phyloP scores from a whole-genome alignment of 2,329 filamentous ascomycete species.

The Mycocentrospora acerina region DNA sequence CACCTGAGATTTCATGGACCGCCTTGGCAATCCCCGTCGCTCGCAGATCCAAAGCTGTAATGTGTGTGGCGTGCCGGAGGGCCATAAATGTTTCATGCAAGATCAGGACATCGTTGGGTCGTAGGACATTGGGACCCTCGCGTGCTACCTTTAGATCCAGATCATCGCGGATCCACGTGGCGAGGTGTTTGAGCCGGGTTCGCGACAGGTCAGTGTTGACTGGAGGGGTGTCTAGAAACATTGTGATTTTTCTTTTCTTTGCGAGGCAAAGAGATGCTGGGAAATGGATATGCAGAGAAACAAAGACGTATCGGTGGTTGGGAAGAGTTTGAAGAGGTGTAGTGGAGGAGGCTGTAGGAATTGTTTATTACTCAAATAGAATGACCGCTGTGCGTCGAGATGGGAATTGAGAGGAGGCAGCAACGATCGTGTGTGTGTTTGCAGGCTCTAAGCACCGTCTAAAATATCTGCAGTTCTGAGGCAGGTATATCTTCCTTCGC shows the following conservation, averaged over 20 bases:
- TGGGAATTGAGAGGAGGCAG: no score
- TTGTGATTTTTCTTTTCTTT: not conserved
- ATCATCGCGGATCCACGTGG: conserved; percentile 51
- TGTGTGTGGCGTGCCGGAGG: conserved; percentile 18
- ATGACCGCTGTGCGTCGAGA: no score
- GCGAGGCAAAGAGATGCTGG: no score
- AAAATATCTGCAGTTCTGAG: no score
- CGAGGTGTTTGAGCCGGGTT: conserved; percentile 36
- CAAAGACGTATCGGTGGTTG: no score
- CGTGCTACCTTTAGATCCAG: conserved; percentile 50
- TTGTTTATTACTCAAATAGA: no score
- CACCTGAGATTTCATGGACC: conserved; percentile 45
- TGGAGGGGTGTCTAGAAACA: conserved; percentile 11
- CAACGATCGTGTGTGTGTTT: no score
- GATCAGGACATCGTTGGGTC: conserved; percentile 46
- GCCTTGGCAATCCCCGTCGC: conserved; percentile 51
- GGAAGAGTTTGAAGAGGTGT: no score
- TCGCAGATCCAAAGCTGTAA: conserved; percentile 41
- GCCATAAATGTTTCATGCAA: conserved; percentile 46
- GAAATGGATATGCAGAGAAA: no score
- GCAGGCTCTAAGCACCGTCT: no score
- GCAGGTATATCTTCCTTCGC: no score
- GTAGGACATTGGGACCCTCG: conserved; percentile 46
- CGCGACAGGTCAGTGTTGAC: conserved; percentile 23
- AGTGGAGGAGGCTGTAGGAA: no score